Evolutionary conservation across 2,329 filamentous ascomycete genomes (phyloP).

Genomic region (Lasiodiplodia sp.): DNA sequence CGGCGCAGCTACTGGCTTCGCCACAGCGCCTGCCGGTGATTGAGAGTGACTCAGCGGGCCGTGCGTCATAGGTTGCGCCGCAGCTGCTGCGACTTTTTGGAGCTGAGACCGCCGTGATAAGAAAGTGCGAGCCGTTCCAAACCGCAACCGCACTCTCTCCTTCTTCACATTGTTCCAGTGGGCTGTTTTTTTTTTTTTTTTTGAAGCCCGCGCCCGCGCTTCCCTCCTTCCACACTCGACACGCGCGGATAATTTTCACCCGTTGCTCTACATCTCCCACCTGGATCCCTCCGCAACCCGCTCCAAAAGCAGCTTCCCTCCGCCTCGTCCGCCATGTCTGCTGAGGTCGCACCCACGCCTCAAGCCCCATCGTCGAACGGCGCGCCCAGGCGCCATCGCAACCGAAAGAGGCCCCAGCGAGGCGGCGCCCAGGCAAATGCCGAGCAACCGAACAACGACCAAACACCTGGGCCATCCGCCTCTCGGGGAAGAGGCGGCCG

Average conservation of each 20-base stretch:
- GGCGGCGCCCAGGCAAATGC: slow-evolving; percentile 8
- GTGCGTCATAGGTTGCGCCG: slow-evolving; percentile 24
- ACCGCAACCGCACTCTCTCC: slow-evolving; percentile 14
- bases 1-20: slow-evolving; percentile 5
- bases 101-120: slow-evolving; percentile 9
- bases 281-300: neutral
- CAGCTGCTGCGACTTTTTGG: slow-evolving; percentile 11
- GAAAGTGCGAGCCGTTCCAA: slow-evolving; percentile 5
- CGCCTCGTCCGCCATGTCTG: slow-evolving; percentile 6
- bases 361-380: slow-evolving; percentile 15
- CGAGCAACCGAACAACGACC: neutral
- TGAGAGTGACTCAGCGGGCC: slow-evolving; percentile 18
- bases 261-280: too few relatives aligned
- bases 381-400: slow-evolving; percentile 22
- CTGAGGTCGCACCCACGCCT: slow-evolving; percentile 5
- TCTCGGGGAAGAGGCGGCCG: neutral
- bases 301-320: neutral
- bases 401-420: slow-evolving; percentile 10
- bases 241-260: neutral
- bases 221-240: neutral
- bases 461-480: neutral
- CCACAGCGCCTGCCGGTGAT: slow-evolving; percentile 8
- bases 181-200: slow-evolving; percentile 41
- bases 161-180: slow-evolving; percentile 39
- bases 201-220: slow-evolving; percentile 34